Evolutionary conservation across 2,329 filamentous ascomycete species (phyloP).

Genomic region (Scolecobasidium constrictum): DNA sequence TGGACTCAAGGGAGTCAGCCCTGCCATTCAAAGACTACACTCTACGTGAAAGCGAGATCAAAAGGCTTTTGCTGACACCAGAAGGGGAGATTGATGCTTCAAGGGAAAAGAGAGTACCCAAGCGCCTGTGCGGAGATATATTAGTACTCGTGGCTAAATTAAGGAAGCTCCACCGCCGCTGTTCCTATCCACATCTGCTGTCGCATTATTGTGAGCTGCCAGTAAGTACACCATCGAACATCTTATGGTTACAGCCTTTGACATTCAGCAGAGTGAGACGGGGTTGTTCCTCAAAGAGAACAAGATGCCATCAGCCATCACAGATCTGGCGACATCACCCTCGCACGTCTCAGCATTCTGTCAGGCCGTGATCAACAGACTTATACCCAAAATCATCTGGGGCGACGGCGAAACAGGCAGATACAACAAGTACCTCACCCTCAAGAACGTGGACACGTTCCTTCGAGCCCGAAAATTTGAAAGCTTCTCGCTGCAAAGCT

Average conservation of each 20-base stretch:
- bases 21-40: slow-evolving; percentile 79
- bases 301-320: slow-evolving; percentile 15
- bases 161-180: slow-evolving; percentile 60
- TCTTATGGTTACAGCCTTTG: background rate
- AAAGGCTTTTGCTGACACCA: slow-evolving; percentile 17
- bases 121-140: slow-evolving; percentile 54
- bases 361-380: slow-evolving; percentile 57
- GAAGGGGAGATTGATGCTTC: slow-evolving; percentile 23
- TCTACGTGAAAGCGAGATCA: slow-evolving; percentile 72
- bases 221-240: background rate
- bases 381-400: slow-evolving; percentile 70
- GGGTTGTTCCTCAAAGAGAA: background rate
- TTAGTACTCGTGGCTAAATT: slow-evolving; percentile 54
- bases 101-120: slow-evolving; percentile 41
- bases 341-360: slow-evolving; percentile 77
- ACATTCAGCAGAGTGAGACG: background rate
- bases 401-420: slow-evolving; percentile 43
- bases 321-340: slow-evolving; percentile 55
- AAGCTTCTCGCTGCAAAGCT: slow-evolving; percentile 65
- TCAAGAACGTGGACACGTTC: slow-evolving; percentile 66
- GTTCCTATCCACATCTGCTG: slow-evolving; percentile 70
- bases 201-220: slow-evolving; percentile 57
- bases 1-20: slow-evolving; percentile 53
- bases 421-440: slow-evolving; percentile 52
- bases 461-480: slow-evolving; percentile 72